Evolutionary conservation across 2,329 filamentous ascomycete genomes (phyloP).

Genomic region (Aaosphaeria pasadenensis): DNA sequence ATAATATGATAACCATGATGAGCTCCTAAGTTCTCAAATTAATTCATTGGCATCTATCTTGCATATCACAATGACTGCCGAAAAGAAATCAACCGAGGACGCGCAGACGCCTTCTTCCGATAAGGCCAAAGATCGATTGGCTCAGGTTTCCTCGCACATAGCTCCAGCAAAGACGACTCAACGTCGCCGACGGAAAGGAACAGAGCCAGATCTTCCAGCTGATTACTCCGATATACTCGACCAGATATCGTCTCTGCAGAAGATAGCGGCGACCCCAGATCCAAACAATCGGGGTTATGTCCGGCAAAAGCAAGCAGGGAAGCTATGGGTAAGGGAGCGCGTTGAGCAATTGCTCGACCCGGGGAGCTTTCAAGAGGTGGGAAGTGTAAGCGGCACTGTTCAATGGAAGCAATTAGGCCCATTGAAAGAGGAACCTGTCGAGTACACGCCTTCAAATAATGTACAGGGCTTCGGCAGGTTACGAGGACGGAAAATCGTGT

Average conservation of each 20-base stretch:
- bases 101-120: conserved; percentile 13
- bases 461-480: conserved; percentile 58
- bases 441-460: conserved; percentile 60
- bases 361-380: conserved; percentile 57
- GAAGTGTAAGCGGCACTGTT: conserved; percentile 58
- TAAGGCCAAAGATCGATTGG: conserved; percentile 43
- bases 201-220: conserved; percentile 48
- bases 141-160: conserved; percentile 48
- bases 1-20: too few species aligned
- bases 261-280: conserved; percentile 55
- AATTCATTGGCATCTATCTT: too few species aligned
- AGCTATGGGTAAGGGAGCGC: conserved; percentile 63
- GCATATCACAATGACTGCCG: too few species aligned
- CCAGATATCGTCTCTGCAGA: conserved; percentile 53
- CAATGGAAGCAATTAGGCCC: conserved; percentile 52
- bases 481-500: conserved; percentile 53
- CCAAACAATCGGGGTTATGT: conserved; percentile 55
- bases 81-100: conserved; percentile 8
- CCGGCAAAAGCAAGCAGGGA: conserved; percentile 62
- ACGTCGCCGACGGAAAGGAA: conserved; percentile 32
- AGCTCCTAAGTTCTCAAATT: too few species aligned
- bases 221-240: conserved; percentile 61
- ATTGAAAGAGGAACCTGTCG: conserved; percentile 46
- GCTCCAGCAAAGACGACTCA: conserved; percentile 31
- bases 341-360: conserved; percentile 57